A percentile compares a stretch with the other conserved stretches of the same genome.
Conservation (phyloP, 164 flowering plant genomes). For the Stephania cephalantha region DNA sequence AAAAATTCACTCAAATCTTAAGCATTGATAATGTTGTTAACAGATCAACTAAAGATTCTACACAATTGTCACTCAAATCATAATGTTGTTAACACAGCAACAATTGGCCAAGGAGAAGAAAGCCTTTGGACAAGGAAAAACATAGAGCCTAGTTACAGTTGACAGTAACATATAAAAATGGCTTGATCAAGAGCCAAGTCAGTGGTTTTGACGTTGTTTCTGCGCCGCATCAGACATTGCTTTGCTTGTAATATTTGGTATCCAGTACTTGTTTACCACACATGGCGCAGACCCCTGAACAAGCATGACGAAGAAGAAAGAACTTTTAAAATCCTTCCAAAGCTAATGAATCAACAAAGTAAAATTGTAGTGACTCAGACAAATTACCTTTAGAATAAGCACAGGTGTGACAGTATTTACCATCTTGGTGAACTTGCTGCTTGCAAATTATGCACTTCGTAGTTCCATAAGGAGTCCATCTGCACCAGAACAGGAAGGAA, state of each 20-base stretch:
- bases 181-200: not conserved
- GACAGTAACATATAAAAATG: too few relatives aligned
- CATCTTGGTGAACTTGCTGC: conserved; percentile 98
- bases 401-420: conserved; percentile 91
- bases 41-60: not conserved
- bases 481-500: conserved; percentile 29
- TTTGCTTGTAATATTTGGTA: conserved; percentile 82
- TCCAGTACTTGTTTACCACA: conserved; percentile 95
- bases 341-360: not conserved
- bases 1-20: too few relatives aligned
- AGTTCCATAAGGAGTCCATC: conserved; percentile 94
- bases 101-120: not conserved
- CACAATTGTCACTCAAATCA: not conserved
- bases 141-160: not conserved
- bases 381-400: conserved; percentile 81
- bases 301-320: not conserved
- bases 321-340: not conserved
- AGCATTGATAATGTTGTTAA: too few relatives aligned
- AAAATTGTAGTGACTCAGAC: not conserved
- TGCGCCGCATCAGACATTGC: conserved; percentile 52
- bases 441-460: conserved; percentile 94
- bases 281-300: conserved; percentile 95
- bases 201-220: not conserved
- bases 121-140: not conserved
- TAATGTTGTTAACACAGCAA: not conserved